phyloP scores from a whole-genome alignment of 2,329 filamentous ascomycete genomes.

The Fusarium mundagurra region DNA sequence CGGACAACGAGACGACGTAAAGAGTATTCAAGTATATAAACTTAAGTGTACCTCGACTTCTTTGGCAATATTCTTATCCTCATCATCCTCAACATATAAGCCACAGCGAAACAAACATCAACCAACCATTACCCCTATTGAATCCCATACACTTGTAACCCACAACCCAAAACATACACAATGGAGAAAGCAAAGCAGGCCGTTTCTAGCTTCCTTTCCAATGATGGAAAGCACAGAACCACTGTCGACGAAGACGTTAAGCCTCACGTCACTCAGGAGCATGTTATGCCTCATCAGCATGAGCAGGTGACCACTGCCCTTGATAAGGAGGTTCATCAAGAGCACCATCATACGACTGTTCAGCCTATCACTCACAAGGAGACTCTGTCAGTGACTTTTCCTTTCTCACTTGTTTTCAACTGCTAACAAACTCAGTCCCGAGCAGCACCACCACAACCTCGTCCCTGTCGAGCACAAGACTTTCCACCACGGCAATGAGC shows the following conservation, averaged over 20 bases:
- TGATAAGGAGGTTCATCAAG: constrained; percentile 76
- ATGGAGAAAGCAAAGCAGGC: constrained; percentile 74
- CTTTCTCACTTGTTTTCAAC: background rate
- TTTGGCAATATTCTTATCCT: background rate
- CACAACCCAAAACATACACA: constrained; percentile 1
- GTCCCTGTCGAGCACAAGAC: constrained; percentile 68
- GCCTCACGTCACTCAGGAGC: constrained; percentile 69
- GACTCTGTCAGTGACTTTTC: constrained; percentile 53
- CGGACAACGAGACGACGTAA: background rate
- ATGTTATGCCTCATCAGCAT: constrained; percentile 67
- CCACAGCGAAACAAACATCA: background rate
- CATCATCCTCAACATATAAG: background rate
- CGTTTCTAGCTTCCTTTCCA: constrained; percentile 68
- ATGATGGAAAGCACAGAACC: constrained; percentile 74
- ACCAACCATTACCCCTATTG: background rate
- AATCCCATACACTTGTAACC: background rate
- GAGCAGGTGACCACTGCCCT: constrained; percentile 71
- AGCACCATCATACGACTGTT: constrained; percentile 76
- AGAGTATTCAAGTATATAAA: constrained; percentile 24
- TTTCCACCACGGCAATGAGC: constrained; percentile 68
- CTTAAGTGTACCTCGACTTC: background rate
- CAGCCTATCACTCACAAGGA: constrained; percentile 64
- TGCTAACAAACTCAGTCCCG: constrained; percentile 53
- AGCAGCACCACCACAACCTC: constrained; percentile 70
- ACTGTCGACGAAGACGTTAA: constrained; percentile 73